Evolutionary conservation across 164 flowering plant species (phyloP).

Genomic region (Buxus sempervirens): DNA sequence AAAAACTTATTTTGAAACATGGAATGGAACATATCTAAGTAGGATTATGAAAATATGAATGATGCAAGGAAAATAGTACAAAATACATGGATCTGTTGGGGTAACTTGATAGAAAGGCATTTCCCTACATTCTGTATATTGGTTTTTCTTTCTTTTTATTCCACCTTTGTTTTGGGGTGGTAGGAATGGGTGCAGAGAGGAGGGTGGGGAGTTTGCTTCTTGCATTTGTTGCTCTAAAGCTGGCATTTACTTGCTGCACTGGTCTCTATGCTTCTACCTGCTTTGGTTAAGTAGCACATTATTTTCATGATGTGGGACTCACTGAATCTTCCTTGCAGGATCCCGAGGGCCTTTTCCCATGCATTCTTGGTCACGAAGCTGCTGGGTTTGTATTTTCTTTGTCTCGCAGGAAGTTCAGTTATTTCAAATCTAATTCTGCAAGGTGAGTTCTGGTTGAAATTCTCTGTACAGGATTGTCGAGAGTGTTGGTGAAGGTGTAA

Average conservation of each 20-base stretch:
- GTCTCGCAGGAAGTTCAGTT: not conserved
- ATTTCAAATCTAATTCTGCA: not conserved
- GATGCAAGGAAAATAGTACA: not conserved
- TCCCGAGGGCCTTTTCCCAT: constrained; percentile 97
- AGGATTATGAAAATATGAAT: not conserved
- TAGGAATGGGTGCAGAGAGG: too few relatives aligned
- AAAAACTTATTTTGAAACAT: not conserved
- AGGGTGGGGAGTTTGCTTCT: too few relatives aligned
- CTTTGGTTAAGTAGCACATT: not conserved
- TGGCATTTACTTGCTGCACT: not conserved
- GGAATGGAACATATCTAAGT: not conserved
- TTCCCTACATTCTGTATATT: not conserved
- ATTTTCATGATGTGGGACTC: not conserved
- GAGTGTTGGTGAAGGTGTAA: constrained; percentile 99
- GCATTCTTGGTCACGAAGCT: constrained; percentile 99
- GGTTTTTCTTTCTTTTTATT: not conserved
- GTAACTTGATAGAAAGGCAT: not conserved
- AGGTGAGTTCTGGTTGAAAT: constrained; percentile 7
- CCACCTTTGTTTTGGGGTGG: too few relatives aligned
- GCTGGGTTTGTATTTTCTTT: constrained; percentile 65
- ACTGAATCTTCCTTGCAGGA: constrained; percentile 48
- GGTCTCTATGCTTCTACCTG: not conserved
- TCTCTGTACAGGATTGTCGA: constrained; percentile 73
- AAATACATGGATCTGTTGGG: not conserved
- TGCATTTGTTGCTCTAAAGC: not conserved